Evolutionary conservation across 805 yeast species (phyloP), one percentile per base, ranked within the genome.

Genomic region (Yamadazyma insecticola): DNA sequence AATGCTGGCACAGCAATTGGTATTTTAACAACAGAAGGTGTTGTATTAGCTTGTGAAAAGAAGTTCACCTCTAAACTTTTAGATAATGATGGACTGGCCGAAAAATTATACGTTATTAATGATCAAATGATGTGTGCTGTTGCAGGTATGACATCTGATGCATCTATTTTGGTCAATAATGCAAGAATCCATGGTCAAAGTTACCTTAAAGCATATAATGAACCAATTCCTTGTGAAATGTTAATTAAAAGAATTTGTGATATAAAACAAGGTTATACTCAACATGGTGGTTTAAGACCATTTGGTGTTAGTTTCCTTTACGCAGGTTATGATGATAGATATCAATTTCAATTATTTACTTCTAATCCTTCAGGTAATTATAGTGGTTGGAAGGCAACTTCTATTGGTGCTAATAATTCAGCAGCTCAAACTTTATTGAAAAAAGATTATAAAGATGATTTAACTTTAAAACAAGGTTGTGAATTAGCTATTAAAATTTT

Each of bases 111-210:
- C 60, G 73, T 77, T 17, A 64, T 90, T 53, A 86, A 82, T 61
- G 94, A 85, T 51, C 76, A 78, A 45, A 81, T 79, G 65, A 71
- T 88, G 30, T 86, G 94, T 48, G 96, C 97, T 1, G 99, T 92
- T 20, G 98, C 99, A 0, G 99, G 99, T 29, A 80, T 92, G 78
- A 92, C 92, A 25, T 90, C 97, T 1, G 99, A 92, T 61, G 98
- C 98, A 1, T 81, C 86, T 20, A 88, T 89, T 33, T 71, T 92
- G 45, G 82, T 92, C 42, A 83, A 86, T 57, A 77, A 78, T 46
- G 94, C 95, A n/a, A 73, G 99, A 47, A 73, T 76, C 14, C 63
- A 69, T 37, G 95, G 96, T 4, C 98, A 92, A 61, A 72, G 72
- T 44, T 83, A 92, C 58, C 69, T 92, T 45, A 80, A 85, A 57